These are phyloP conservation scores for Cerrena zonata DNA, from an alignment of 1,284 basidiomycete genomes.

Conservation along the genomic window DNA sequence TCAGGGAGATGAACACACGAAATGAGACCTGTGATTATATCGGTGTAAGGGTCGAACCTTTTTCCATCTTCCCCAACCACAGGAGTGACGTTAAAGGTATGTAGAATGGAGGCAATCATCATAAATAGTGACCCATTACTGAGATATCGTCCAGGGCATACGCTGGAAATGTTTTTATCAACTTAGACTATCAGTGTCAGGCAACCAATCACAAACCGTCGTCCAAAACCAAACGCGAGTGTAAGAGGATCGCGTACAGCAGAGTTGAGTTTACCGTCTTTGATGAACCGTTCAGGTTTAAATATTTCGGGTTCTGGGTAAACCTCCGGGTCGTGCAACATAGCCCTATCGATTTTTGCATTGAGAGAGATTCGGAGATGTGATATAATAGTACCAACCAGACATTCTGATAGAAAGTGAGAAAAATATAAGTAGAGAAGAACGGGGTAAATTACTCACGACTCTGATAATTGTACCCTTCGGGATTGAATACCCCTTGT, in stretches of 20 bases:
- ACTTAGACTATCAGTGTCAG: neutral
- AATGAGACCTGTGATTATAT: neutral
- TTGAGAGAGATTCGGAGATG: neutral
- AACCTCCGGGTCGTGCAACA: conserved; percentile 9
- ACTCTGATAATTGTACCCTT: conserved; percentile 9
- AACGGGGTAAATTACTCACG: neutral
- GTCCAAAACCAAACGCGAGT: conserved; percentile 18
- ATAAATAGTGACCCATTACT: conserved; percentile 9
- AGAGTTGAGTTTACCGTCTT: conserved; percentile 8
- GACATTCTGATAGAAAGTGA: conserved; percentile 1
- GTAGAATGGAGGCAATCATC: conserved; percentile 12
- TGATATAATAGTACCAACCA: neutral
- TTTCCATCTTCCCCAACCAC: conserved; percentile 6
- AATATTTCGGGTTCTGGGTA: conserved; percentile 13
- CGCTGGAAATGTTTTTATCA: neutral
- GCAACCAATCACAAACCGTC: conserved; percentile 3
- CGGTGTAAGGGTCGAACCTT: neutral
- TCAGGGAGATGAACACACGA: conserved; percentile 1
- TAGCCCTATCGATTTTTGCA: neutral
- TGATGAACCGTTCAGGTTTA: conserved; percentile 12
- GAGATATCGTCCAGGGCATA: conserved; percentile 8
- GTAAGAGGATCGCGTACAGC: conserved; percentile 8
- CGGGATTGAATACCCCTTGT: conserved; percentile 22
- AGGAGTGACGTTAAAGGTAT: conserved; percentile 10
- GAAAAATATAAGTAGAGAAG: neutral